Evolutionary conservation across 2,329 filamentous ascomycete genomes (phyloP).

Genomic region (Bisporella sp.): DNA sequence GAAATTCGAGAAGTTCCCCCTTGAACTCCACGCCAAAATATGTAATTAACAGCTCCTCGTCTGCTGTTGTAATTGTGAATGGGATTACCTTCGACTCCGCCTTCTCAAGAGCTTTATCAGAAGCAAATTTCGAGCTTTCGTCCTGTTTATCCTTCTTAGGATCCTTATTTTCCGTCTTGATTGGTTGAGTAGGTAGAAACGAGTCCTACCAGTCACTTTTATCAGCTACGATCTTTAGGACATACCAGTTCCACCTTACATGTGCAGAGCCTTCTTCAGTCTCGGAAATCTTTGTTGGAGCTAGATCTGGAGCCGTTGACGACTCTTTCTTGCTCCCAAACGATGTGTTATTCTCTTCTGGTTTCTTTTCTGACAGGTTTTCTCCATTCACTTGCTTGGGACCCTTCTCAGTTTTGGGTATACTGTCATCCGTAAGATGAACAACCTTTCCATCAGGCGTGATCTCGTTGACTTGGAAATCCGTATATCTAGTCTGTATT

Average conservation of each 20-base stretch:
- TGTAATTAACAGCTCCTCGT: slow-evolving; percentile 34
- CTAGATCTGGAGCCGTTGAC: neutral
- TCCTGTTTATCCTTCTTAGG: neutral
- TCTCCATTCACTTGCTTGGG: neutral
- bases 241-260: neutral
- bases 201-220: neutral
- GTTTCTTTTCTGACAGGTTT: neutral
- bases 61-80: slow-evolving; percentile 35
- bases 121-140: neutral
- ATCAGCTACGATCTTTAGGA: neutral
- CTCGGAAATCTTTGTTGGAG: neutral
- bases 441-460: slow-evolving; percentile 53
- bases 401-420: slow-evolving; percentile 5
- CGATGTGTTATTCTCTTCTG: neutral
- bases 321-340: neutral
- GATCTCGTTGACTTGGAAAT: slow-evolving; percentile 71
- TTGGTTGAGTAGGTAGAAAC: neutral
- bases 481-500: slow-evolving; percentile 49
- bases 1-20: slow-evolving; percentile 45
- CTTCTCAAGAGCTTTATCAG: neutral
- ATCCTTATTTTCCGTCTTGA: neutral
- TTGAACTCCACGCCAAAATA: slow-evolving; percentile 45
- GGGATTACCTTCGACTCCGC: neutral
- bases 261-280: neutral
- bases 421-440: slow-evolving; percentile 43